Evolutionary conservation across 2,329 filamentous ascomycete species (phyloP), one percentile per base, ranked within the genome.

Genomic region (Xylaria hypoxylon): DNA sequence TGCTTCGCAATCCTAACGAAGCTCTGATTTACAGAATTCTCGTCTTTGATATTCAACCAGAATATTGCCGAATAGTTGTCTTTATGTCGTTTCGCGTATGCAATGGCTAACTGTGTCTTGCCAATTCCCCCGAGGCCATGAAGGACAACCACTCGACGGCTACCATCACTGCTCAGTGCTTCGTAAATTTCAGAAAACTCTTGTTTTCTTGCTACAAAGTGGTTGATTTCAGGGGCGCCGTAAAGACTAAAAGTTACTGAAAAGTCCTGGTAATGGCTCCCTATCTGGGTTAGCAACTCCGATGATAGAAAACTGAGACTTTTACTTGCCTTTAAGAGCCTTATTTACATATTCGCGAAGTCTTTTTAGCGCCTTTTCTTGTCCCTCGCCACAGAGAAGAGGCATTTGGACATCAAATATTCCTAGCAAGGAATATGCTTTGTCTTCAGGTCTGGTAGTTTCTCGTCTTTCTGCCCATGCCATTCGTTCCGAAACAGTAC

Each of bases 91-190:
- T 68, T 71, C 13, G 45, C 38, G 44, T 69, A 73, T 31, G 44
- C 44, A 28, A 68, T 58, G 7, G 70, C 69, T 6, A 71, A 42
- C 53, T 71, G 65, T 22, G 67, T 72, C 50, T 72, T 72, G 19
- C 69, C 67, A n/a, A 71, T 70, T 10, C 71, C 70, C 3, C 70
- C 63, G 3, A 68, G 62, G n/a, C 70, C 68, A 6, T 71, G 57
- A 17, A 72, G 53, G 44, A 70, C 55, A 22, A 69, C 57, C 6
- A 53, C 33, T 31, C 63, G 64, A 60, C 73, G 74, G 22, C 65
- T 70, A 19, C 71, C 70, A 64, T 77, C 52, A 10, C 44, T 52
- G 11, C 13, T 52, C 1, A 68, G 38, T 42, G 3, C 26, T 3
- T 68, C 24, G 40, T 35, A 38, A 24, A 68, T 68, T 38, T 68